phyloP scores from a whole-genome alignment of 1,139 yeast genomes.

The Debaryomyces coudertii region DNA sequence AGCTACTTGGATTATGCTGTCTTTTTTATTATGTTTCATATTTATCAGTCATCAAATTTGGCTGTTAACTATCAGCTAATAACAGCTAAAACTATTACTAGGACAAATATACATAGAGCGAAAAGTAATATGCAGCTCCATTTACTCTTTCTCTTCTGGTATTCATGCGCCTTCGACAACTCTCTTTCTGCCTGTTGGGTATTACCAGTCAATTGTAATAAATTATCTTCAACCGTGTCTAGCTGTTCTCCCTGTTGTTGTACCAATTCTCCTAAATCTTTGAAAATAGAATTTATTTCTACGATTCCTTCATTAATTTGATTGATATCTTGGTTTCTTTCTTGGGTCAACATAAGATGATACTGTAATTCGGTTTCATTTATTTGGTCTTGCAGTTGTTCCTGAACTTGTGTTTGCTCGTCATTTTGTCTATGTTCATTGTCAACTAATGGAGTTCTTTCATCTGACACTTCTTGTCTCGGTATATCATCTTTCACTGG shows the following conservation, averaged over 20 bases:
- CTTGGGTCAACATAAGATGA: slow-evolving; percentile 68
- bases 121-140: slow-evolving; percentile 72
- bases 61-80: slow-evolving; percentile 27
- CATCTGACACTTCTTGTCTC: slow-evolving; percentile 17
- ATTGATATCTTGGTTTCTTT: slow-evolving; percentile 71
- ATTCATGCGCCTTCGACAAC: slow-evolving; percentile 70
- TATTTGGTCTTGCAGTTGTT: slow-evolving; percentile 42
- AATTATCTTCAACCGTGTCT: slow-evolving; percentile 81
- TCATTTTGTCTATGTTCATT: slow-evolving; percentile 24
- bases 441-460: slow-evolving; percentile 32
- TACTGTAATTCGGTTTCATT: slow-evolving; percentile 71
- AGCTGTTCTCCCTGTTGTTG: slow-evolving; percentile 83
- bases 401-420: slow-evolving; percentile 36
- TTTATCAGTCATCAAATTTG: background rate
- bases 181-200: slow-evolving; percentile 74
- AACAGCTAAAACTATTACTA: slow-evolving; percentile 43
- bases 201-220: slow-evolving; percentile 64
- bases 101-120: slow-evolving; percentile 41
- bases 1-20: background rate
- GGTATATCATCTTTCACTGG: slow-evolving; percentile 20
- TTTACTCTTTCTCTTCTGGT: slow-evolving; percentile 68
- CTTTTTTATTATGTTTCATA: background rate
- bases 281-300: slow-evolving; percentile 83
- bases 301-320: slow-evolving; percentile 76
- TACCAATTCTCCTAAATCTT: slow-evolving; percentile 76